A percentile compares a stretch with the other conserved stretches of the same genome.
These are phyloP conservation scores for Colletotrichum karsti DNA, from an alignment of 2,329 filamentous ascomycete genomes.

Conservation along the genomic window DNA sequence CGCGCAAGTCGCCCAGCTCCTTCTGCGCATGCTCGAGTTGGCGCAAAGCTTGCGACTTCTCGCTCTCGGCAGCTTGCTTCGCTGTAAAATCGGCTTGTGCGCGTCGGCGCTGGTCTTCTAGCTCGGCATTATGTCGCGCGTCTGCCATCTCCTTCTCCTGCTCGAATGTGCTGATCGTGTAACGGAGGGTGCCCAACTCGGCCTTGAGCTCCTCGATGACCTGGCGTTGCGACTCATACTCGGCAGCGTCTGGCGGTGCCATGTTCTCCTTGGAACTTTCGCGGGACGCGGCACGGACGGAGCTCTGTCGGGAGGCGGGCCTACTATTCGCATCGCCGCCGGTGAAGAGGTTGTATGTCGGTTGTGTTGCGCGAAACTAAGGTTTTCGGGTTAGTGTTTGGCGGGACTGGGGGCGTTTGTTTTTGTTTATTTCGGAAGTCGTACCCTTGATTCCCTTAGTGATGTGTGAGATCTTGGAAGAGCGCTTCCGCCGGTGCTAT, in stretches of 20 bases:
- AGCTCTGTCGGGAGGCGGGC: constrained; percentile 52
- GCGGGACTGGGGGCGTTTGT: background rate
- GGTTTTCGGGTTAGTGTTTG: constrained; percentile 33
- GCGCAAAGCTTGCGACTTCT: constrained; percentile 57
- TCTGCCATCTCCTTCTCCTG: constrained; percentile 86
- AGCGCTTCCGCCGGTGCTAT: constrained; percentile 45
- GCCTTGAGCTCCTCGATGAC: constrained; percentile 84
- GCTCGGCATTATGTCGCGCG: constrained; percentile 82
- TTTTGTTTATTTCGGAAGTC: constrained; percentile 34
- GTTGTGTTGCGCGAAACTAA: constrained; percentile 59
- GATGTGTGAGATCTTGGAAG: constrained; percentile 45
- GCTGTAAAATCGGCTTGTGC: constrained; percentile 87
- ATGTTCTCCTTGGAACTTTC: constrained; percentile 70
- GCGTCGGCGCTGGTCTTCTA: constrained; percentile 80
- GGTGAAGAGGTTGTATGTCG: constrained; percentile 67
- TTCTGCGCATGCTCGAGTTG: constrained; percentile 58
- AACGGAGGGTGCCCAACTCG: constrained; percentile 86
- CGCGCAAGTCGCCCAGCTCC: constrained; percentile 62
- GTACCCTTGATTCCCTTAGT: constrained; percentile 48
- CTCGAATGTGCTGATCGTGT: constrained; percentile 86
- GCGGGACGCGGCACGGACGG: constrained; percentile 56
- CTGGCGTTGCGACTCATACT: constrained; percentile 65
- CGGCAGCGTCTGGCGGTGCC: constrained; percentile 65
- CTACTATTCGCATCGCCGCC: constrained; percentile 53
- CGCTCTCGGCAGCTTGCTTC: constrained; percentile 66